Evolutionary conservation across 257 asterid genomes (phyloP), one percentile per base, ranked within the genome.

Genomic region (Ligustrum vulgare): DNA sequence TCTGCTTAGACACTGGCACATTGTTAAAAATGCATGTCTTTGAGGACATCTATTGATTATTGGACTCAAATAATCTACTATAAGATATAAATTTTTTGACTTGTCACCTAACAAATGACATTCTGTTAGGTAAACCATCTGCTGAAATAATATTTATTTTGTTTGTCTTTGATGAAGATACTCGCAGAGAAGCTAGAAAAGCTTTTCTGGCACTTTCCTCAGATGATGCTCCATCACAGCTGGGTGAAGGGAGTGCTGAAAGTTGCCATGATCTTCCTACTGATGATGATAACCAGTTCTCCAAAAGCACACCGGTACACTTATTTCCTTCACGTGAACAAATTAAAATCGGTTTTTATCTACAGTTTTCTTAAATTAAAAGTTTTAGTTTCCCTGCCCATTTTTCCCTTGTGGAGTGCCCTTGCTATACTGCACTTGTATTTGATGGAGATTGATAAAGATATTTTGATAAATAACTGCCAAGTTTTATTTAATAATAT

Each of bases 121-220:
- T 51, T 49, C 31, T 58, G 28, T 36, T 63, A 9, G 39, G 60
- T 25, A 16, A 67, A 39, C 28, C 73, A 79, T 79, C 71, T 74
- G 54, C 25, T 73, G 73, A 76, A 73, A 60, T 69, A 75, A 69
- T 67, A 35, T 64, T 75, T 75, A 74, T 73, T 67, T 71, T 45
- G 62, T 74, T 76, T 81, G 77, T 74, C 47, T 72, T 80, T 51
- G 41, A 68, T 80, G 82, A 81, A 94, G 99, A 84, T 91, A 87
- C 85, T 78, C 89, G 89, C 63, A 85, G 96, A 81, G 91, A 92
- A 85, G 97, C 95, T 62, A 85, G 95, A 77, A 94, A 89, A 87
- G 90, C 93, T 78, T 89, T 94, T 80, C 82, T 94, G 72, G 93
- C 91, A 43, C 81, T 88, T 72, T 88, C 97, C 8, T 81, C 81